Base-by-base conservation (phyloP, 2,329 filamentous ascomycete genomes). In the Blastomyces emzantsi region DNA sequence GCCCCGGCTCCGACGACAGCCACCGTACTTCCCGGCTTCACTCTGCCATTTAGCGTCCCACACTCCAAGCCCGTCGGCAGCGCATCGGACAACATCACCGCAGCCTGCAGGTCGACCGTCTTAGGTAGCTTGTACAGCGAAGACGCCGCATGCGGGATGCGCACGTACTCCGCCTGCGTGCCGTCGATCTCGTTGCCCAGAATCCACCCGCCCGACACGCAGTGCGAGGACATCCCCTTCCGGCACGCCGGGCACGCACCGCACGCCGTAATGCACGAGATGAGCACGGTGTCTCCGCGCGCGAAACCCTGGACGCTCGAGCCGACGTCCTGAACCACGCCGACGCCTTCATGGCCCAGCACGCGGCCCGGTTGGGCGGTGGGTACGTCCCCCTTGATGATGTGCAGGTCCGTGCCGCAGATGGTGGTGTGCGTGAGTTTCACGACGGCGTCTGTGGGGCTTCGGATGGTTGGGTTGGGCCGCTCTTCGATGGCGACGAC, bases 11-110 rank as follows among this genome's bases (percentile, higher is more conserved):
- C 83, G 1, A 86, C 77, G 61, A 86, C 79, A 0, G 76, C 83
- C 0, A 85, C 81, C 0, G 77, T 81, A 6, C 74, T 71, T 0
- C 82, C 83, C 0, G 82, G 83, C 63, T 79, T 72, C 1, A 85
- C 80, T 33, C 80, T 78, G 7, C 78, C 79, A 66, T 80, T 81
- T 43, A 83, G 71, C 0, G 82, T 80, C 28, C 83, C 83, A 63
- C 79, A 82, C 69, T 85, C 83, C 22, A 82, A 73, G 0, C 81
- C 83, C 0, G 83, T 86, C 2, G 83, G 83, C 58, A 85, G 77
- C 36, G 83, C 82, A 71, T 86, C 83, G 63, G 79, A 82, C 13
- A 85, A 71, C 69, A 82, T 79, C 1, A 85, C 79, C 4, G 81
- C 69, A 0, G 75, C 72, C 2, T 73, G 71, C 52, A 78, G 76